Percentiles rank a stretch among this genome's conserved stretches.
Evolutionary conservation across 257 asterid genomes (phyloP).

Genomic region (Solanum virginianum): DNA sequence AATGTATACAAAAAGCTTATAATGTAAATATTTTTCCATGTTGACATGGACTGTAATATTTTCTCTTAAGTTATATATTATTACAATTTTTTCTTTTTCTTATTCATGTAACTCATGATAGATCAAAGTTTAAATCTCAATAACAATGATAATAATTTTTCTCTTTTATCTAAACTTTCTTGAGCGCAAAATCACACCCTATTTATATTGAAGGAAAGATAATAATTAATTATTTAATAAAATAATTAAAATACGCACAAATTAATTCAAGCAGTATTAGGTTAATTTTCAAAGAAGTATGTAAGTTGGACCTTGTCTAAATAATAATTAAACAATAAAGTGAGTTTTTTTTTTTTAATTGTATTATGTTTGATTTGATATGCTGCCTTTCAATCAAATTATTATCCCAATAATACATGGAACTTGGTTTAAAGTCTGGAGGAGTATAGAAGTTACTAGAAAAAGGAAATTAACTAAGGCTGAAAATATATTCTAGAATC

Average conservation of each 20-base stretch:
- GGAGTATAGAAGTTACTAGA: neutral
- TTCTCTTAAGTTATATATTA: no score
- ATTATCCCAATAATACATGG: neutral
- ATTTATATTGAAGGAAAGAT: neutral
- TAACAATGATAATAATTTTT: neutral
- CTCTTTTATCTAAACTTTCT: neutral
- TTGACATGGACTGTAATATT: no score
- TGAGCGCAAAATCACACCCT: neutral
- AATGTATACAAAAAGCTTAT: no score
- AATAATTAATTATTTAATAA: neutral
- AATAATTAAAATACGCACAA: fast-evolving
- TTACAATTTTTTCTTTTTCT: neutral
- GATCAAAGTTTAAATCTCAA: neutral
- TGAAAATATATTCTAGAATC: neutral
- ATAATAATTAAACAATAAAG: neutral
- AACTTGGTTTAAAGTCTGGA: neutral
- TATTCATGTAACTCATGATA: neutral
- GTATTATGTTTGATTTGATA: neutral
- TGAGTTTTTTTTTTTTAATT: neutral
- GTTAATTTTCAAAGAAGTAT: neutral
- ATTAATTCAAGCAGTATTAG: fast-evolving
- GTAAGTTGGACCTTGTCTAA: neutral
- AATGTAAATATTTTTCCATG: no score
- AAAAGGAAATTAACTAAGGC: neutral
- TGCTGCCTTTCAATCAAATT: neutral